Evolutionary conservation across 495 filamentous ascomycete genomes (phyloP).

Genomic region (Aspergillus wentii): DNA sequence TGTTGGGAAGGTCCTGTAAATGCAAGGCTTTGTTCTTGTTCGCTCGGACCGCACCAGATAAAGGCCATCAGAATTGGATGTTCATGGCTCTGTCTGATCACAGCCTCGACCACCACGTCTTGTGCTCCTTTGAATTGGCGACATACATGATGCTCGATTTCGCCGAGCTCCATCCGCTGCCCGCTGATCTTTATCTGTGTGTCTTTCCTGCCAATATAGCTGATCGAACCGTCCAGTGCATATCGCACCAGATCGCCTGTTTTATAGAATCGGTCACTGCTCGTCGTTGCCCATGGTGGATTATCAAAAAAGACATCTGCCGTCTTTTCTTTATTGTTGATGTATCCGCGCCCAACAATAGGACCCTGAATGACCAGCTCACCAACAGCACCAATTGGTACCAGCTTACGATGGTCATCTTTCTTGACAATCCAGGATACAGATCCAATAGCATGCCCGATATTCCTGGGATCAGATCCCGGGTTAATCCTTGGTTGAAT

Average conservation of each 20-base stretch:
- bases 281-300: conserved; percentile 28
- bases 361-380: conserved; percentile 52
- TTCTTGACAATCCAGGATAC: conserved; percentile 48
- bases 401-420: conserved; percentile 34
- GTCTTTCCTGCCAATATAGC: conserved; percentile 47
- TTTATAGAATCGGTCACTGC: conserved; percentile 41
- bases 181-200: conserved; percentile 49
- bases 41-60: background rate
- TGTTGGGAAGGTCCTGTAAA: no score
- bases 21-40: no score
- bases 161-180: conserved; percentile 48
- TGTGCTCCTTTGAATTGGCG: background rate
- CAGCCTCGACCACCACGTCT: conserved; percentile 5
- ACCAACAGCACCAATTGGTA: conserved; percentile 43
- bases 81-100: background rate
- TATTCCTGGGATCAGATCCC: conserved; percentile 33
- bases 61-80: background rate
- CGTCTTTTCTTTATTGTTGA: conserved; percentile 37
- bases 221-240: conserved; percentile 36
- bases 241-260: conserved; percentile 51
- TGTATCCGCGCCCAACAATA: conserved; percentile 41
- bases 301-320: conserved; percentile 36
- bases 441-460: no score
- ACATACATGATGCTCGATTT: conserved; percentile 44
- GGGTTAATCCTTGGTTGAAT: conserved; percentile 21